Evolutionary conservation across 768 basidiomycete genomes (phyloP).

Genomic region (Candolleomyces eurysporus): DNA sequence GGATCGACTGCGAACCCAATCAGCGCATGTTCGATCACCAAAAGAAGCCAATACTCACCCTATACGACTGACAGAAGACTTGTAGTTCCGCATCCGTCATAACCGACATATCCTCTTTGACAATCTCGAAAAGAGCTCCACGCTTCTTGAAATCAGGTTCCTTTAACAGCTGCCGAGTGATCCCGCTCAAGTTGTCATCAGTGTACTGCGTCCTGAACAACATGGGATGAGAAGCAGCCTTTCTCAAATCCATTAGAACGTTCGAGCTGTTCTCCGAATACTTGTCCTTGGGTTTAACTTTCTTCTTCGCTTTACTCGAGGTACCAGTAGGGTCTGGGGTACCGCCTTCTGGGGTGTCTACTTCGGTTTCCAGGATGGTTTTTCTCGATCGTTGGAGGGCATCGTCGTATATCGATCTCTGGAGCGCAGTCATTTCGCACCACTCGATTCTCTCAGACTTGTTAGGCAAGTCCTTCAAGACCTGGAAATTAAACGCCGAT

Average conservation of each 20-base stretch:
- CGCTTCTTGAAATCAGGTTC: conserved; percentile 91
- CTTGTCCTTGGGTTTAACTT: conserved; percentile 55
- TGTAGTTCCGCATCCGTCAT: conserved; percentile 99
- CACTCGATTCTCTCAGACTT: conserved; percentile 93
- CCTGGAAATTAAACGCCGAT: conserved; percentile 40
- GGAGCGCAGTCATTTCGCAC: conserved; percentile 88
- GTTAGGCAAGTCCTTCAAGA: conserved; percentile 88
- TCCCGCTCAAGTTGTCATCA: conserved; percentile 67
- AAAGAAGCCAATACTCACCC: conserved; percentile 47
- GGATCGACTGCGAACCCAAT: conserved; percentile 49
- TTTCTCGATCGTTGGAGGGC: conserved; percentile 83
- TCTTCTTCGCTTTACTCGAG: conserved; percentile 43
- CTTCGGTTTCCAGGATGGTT: conserved; percentile 56
- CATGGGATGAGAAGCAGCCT: conserved; percentile 96
- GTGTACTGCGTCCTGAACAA: conserved; percentile 86
- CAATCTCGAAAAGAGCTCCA: conserved; percentile 74
- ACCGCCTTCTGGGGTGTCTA: conserved; percentile 19
- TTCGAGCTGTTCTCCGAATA: conserved; percentile 85
- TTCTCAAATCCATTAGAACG: conserved; percentile 95
- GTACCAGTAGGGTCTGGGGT: conserved; percentile 20
- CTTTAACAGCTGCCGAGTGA: conserved; percentile 82
- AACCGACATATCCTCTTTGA: conserved; percentile 96
- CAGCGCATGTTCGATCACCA: not conserved
- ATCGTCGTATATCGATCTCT: conserved; percentile 81
- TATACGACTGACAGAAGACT: conserved; percentile 80